phyloP scores from a whole-genome alignment of 192 early-diverging fungal genomes.

The Backusella psychrophila region DNA sequence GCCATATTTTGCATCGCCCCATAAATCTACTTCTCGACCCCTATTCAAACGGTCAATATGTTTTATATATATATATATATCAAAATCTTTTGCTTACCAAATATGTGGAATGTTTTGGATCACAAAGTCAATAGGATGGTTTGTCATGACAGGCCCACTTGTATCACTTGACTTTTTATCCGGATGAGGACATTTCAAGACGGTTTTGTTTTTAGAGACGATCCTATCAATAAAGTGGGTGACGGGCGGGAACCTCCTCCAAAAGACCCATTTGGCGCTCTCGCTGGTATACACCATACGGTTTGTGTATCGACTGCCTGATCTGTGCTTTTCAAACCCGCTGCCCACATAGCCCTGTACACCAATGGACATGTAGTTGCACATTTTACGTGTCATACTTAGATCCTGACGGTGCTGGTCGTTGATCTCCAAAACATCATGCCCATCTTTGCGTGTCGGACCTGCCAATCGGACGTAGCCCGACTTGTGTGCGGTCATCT shows the following conservation, averaged over 20 bases:
- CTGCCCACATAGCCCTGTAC: conserved; percentile 72
- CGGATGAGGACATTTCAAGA: conserved; percentile 42
- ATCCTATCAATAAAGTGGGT: conserved; percentile 59
- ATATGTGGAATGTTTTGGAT: conserved; percentile 70
- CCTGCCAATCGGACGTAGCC: conserved; percentile 64
- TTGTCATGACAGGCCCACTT: conserved; percentile 46
- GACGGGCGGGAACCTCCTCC: conserved; percentile 58
- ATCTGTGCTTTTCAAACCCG: conserved; percentile 66
- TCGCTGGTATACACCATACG: conserved; percentile 62
- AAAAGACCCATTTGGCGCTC: conserved; percentile 62
- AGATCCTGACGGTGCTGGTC: background rate
- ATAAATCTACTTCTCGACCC: conserved; percentile 68
- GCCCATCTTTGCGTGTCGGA: conserved; percentile 44
- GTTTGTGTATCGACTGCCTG: conserved; percentile 61
- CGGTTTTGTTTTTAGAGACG: conserved; percentile 41
- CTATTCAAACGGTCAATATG: background rate
- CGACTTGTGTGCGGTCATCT: conserved; percentile 54
- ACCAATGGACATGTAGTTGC: conserved; percentile 71
- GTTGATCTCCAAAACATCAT: conserved; percentile 25
- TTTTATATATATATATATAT: background rate
- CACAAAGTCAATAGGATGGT: conserved; percentile 70
- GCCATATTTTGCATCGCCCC: conserved; percentile 50
- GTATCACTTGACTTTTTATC: conserved; percentile 15
- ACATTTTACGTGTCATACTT: conserved; percentile 52
- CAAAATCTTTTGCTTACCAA: conserved; percentile 31